Evolutionary conservation across 257 asterid species (phyloP), one percentile per base, ranked within the genome.

Genomic region (Cynanchum wilfordii): DNA sequence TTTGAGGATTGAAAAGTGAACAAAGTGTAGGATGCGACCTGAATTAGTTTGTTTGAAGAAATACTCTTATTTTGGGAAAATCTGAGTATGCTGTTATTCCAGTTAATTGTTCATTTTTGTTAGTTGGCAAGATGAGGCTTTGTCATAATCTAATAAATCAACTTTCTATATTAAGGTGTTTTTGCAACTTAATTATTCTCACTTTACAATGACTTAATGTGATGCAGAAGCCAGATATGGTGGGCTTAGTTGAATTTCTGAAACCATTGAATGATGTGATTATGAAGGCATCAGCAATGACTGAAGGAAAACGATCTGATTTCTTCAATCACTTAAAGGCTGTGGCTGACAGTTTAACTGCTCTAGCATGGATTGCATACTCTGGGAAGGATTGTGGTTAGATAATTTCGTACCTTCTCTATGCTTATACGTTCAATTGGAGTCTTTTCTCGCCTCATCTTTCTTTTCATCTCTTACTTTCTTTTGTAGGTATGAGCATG

Each of bases 341-440:
- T 75, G 96, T 92, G 71, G 85, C 89, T 68, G 99, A 95, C 76
- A 95, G 99, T 82, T 83, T 95, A 74, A 72, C 78, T 52, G 96
- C 98, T 71, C 83, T 95, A 55, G 96, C 90, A 19, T 95, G 99
- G 99, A 90, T 95, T 81, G 98, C 97, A 67, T 95, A 88, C 77
- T 82, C 94, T 0, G 99, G 97, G 62, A 95, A 92, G 77, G 96
- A 88, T 76, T 95, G 98, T 59, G 99, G 99, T 95, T 64, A 36
- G 69, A 64, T 64, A 25, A 16, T 63, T 63, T 64, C 50, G 7
- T 33, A 7, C 33, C 13, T 63, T 30, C 68, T 63, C 45, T 64
- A 9, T 64, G 50, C 27, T 33, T 36, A 36, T 19, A 15, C 36
- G 8, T 27, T 64, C 50, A 36, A 5, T 19, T 0, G 19, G 25